Conservation (phyloP, 2,329 filamentous ascomycete species). For the Exophiala aquamarina region DNA sequence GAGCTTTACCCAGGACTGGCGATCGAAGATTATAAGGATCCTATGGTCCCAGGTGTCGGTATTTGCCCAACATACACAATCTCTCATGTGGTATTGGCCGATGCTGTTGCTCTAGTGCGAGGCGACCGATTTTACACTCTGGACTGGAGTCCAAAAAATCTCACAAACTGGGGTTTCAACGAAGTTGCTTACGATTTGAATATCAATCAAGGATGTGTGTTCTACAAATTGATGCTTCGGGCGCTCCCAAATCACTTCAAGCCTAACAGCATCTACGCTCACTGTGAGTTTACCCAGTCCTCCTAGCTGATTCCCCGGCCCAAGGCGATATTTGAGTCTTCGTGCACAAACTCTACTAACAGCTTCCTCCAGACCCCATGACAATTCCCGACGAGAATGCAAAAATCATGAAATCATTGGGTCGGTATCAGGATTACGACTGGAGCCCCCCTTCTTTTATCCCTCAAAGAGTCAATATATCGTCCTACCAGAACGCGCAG, state of each 20-base stretch:
- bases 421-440: constrained; percentile 67
- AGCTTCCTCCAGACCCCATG: constrained; percentile 50
- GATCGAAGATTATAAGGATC: constrained; percentile 71
- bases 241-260: constrained; percentile 81
- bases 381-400: constrained; percentile 71
- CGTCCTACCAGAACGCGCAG: constrained; percentile 62
- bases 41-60: constrained; percentile 70
- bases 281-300: constrained; percentile 51
- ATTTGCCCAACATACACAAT: constrained; percentile 76
- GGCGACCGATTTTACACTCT: constrained; percentile 66
- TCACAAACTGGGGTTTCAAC: constrained; percentile 83
- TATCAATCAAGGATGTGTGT: constrained; percentile 77
- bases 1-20: constrained; percentile 80
- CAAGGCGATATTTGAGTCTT: constrained; percentile 16
- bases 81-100: constrained; percentile 72
- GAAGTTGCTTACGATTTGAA: constrained; percentile 71
- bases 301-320: too few relatives aligned
- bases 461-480: constrained; percentile 55
- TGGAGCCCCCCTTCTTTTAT: constrained; percentile 62
- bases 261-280: constrained; percentile 75
- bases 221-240: constrained; percentile 79
- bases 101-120: constrained; percentile 75
- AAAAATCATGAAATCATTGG: constrained; percentile 67
- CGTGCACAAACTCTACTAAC: not conserved
- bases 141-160: constrained; percentile 71